Base-by-base conservation (phyloP, 306 rosid genomes). In the Prunus salicina region DNA sequence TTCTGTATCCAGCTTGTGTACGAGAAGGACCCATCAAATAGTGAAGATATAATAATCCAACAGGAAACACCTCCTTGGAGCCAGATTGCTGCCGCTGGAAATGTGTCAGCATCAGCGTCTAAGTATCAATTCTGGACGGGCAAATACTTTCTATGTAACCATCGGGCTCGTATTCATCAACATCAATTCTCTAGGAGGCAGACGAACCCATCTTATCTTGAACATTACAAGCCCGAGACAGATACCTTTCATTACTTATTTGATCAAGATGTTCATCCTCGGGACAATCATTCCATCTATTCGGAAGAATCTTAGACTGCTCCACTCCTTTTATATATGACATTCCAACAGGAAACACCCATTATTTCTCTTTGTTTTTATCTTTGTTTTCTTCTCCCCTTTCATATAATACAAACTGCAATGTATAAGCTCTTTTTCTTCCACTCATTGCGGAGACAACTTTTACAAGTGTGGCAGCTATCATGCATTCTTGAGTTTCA, bases 401-500 rank as follows among this genome's bases (percentile, higher is more conserved):
- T 30, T 4, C 34, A 30, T 30, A 30, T 30, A 30, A 30, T 30
- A 30, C 6, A 30, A 0, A 30, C 34, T 30, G 34, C 34, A 30
- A 30, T 4, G 34, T 30, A 5, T 30, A 30, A 30, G 34, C 5
- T 30, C 34, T 30, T 30, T 30, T 4, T 30, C 34, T 0, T 30
- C 34, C 34, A 30, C 41, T 34, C 8, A 34, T 34, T 34, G 41
- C 41, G 6, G 34, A 34, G 34, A 30, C 4, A 3, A 30, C 34
- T 4, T 34, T 6, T 34, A 1, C 2, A 30, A 30, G 34, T 4
- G 34, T 5, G 34, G 34, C 6, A 46, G 51, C 51, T 46, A 46
- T 12, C 51, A 49, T 28, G 57, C 56, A 7, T 69, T 69, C 74
- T 51, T 69, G 57, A 69, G 60, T 69, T 69, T 69, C 24, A 50